These are phyloP conservation scores for Macrocybe gigantea DNA, from an alignment of 768 basidiomycete species.

Conservation along the genomic window DNA sequence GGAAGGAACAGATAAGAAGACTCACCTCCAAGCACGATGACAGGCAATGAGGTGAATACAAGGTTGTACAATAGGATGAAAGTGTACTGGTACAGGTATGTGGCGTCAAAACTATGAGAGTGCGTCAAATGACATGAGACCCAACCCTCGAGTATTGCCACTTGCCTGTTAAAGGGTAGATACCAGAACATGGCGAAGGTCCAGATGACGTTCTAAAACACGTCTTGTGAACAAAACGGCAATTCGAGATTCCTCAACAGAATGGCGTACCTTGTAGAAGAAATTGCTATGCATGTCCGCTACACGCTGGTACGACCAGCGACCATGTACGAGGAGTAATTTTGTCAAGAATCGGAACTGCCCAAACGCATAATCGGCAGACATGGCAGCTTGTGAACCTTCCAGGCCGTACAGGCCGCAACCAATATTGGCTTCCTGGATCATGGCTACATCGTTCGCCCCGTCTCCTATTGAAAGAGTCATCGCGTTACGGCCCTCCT, in stretches of 20 bases:
- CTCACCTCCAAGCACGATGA: constrained; percentile 82
- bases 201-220: constrained; percentile 79
- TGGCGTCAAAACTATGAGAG: constrained; percentile 75
- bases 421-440: constrained; percentile 98
- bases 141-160: constrained; percentile 5
- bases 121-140: constrained; percentile 10
- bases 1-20: not conserved
- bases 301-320: constrained; percentile 95
- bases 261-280: constrained; percentile 82
- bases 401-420: constrained; percentile 92
- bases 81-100: constrained; percentile 92
- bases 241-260: not conserved
- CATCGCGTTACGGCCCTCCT: constrained; percentile 94
- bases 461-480: constrained; percentile 95
- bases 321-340: constrained; percentile 87
- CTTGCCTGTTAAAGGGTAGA: constrained; percentile 79
- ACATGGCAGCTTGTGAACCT: constrained; percentile 98
- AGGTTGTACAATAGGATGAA: constrained; percentile 91
- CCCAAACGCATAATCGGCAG: constrained; percentile 96
- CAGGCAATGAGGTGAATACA: constrained; percentile 90
- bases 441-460: constrained; percentile 99
- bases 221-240: constrained; percentile 5
- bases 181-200: constrained; percentile 94
- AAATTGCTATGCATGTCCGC: constrained; percentile 98
- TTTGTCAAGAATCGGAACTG: constrained; percentile 95